Conservation (phyloP, 441 rosid genomes). For the Pelargonium australe region DNA sequence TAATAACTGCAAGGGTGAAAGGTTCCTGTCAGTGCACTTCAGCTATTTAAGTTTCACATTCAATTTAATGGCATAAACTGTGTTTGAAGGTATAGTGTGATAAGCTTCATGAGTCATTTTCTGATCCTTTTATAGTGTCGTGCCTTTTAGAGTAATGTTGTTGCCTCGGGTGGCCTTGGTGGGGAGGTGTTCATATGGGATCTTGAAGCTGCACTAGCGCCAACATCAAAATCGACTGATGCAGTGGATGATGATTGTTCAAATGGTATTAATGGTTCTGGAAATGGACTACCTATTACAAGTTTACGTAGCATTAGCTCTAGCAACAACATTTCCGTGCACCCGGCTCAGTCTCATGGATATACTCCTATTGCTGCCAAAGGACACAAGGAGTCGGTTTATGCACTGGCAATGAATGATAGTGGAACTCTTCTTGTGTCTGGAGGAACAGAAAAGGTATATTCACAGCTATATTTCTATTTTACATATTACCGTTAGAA, state of each 20-base stretch:
- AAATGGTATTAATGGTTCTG: constrained; percentile 54
- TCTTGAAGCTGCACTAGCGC: constrained; percentile 74
- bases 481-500: not conserved
- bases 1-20: constrained; percentile 24
- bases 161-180: constrained; percentile 99
- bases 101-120: constrained; percentile 30
- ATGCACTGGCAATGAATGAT: constrained; percentile 94
- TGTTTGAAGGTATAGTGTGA: constrained; percentile 11
- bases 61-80: constrained; percentile 13
- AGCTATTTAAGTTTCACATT: constrained; percentile 19
- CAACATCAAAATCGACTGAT: constrained; percentile 65
- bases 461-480: not conserved
- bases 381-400: constrained; percentile 98
- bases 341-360: constrained; percentile 62
- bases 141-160: constrained; percentile 75
- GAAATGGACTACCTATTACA: constrained; percentile 52
- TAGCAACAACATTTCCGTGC: constrained; percentile 69
- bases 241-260: constrained; percentile 66
- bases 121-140: constrained; percentile 66
- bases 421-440: constrained; percentile 85
- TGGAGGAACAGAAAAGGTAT: constrained; percentile 99
- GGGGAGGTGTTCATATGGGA: constrained; percentile 99
- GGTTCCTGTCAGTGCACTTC: constrained; percentile 22
- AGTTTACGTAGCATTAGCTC: constrained; percentile 77
- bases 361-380: constrained; percentile 73